phyloP scores from a whole-genome alignment of 768 basidiomycete species.

The Russula emetica region DNA sequence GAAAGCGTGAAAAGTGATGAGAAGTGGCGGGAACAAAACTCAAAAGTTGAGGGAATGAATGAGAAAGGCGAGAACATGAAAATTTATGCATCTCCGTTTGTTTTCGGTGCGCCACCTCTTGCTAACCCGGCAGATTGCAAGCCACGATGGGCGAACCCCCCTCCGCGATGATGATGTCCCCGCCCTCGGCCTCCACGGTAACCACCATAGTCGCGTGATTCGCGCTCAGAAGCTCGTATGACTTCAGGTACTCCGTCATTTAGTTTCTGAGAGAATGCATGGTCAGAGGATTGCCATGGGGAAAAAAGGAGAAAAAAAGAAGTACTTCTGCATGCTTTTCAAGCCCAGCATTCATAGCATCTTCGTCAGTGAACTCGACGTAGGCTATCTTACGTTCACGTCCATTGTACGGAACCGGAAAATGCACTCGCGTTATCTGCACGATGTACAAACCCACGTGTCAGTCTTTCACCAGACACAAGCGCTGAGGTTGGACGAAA shows the following conservation, averaged over 20 bases:
- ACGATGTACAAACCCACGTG: not conserved
- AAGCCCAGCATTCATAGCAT: slow-evolving; percentile 74
- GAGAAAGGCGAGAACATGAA: not conserved
- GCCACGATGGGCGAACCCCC: slow-evolving; percentile 59
- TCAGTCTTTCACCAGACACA: not conserved
- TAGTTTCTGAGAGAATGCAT: slow-evolving; percentile 49
- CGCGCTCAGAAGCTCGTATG: slow-evolving; percentile 56
- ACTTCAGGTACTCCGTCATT: slow-evolving; percentile 64
- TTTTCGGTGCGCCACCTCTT: slow-evolving; percentile 30
- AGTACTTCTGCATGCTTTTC: slow-evolving; percentile 69
- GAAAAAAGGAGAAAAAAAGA: slow-evolving; percentile 17
- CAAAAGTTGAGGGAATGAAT: not conserved
- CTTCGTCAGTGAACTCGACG: slow-evolving; percentile 88
- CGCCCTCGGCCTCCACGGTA: slow-evolving; percentile 48
- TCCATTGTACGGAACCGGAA: slow-evolving; percentile 47
- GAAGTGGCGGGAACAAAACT: not conserved
- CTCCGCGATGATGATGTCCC: slow-evolving; percentile 42
- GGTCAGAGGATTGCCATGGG: slow-evolving; percentile 20
- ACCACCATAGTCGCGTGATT: slow-evolving; percentile 33
- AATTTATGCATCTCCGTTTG: slow-evolving; percentile 33
- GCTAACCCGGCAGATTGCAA: slow-evolving; percentile 69
- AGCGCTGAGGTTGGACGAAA: slow-evolving; percentile 8
- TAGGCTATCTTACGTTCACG: slow-evolving; percentile 65
- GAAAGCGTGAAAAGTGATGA: slow-evolving; percentile 6
- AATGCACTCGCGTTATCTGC: slow-evolving; percentile 65